Base-by-base conservation (phyloP, 352 stramenopile genomes). In the Pythium biforme region DNA sequence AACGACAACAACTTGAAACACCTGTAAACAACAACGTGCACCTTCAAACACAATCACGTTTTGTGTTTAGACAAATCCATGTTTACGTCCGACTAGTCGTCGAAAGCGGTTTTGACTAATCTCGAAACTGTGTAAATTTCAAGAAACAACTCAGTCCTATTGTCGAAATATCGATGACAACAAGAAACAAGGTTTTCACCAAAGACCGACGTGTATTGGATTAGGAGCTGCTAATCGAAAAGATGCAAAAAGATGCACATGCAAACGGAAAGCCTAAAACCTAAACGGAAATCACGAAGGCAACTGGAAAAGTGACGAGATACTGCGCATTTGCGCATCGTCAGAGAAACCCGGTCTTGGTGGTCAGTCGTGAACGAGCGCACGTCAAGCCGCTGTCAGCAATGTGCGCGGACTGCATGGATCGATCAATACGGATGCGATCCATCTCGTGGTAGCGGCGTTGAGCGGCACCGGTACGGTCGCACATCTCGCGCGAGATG, bases 341-440 rank as follows among this genome's bases (percentile, higher is more conserved):
- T 39, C 31, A 39, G 12, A n/a, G 37, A 26, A 14, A 19, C 43
- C 8, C 4, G 22, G 26, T 53, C 46, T 26, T 53, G 25, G 46
- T 37, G 46, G 46, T 53, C 3, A 23, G 19, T 6, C 5, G 22
- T 4, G 3, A 11, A 14, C 19, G 25, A n/a, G 46, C 46, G 34
- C 46, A 53, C 46, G 26, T 53, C 46, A 53, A 53, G 46, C 26
- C 46, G 46, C 46, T 53, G 25, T 31, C 26, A 23, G 46, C 46
- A 15, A 23, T 53, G 46, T 53, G 26, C 26, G 46, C 26, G 22
- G 46, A 53, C 46, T 37, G 46, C 34, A 53, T 37, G 3, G 46
- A 15, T 23, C 34, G 46, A 37, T 53, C 46, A 23, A 53, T 17
- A 2, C 46, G 6, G 46, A 53, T 53, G 25, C 46, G 26, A 37